phyloP scores from a whole-genome alignment of 192 early-diverging fungal genomes.

The Mortierella alpina region DNA sequence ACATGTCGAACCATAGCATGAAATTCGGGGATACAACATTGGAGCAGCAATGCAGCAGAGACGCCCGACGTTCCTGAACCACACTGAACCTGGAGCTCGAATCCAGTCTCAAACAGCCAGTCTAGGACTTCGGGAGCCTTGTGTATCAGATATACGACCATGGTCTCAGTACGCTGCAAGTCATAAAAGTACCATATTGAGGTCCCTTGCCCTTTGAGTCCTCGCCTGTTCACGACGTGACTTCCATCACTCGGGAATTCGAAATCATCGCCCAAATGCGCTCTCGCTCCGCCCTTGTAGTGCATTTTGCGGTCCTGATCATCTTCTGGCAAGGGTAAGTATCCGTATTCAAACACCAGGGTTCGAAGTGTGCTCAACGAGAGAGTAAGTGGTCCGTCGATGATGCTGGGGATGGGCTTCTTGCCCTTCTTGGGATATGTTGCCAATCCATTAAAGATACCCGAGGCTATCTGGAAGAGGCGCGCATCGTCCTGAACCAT shows the following conservation, averaged over 20 bases:
- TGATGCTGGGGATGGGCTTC: constrained; percentile 9
- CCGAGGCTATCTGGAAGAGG: constrained; percentile 40
- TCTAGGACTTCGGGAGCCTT: constrained; percentile 21
- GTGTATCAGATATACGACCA: constrained; percentile 33
- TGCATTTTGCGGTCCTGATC: constrained; percentile 32
- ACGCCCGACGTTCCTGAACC: neutral
- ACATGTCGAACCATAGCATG: constrained; percentile 45
- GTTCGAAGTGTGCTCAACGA: constrained; percentile 2
- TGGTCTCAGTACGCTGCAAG: constrained; percentile 30
- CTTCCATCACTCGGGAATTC: constrained; percentile 39
- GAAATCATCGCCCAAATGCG: constrained; percentile 1
- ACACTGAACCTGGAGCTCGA: constrained; percentile 7
- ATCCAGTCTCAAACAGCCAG: constrained; percentile 36
- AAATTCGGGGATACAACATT: constrained; percentile 34
- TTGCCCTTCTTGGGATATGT: constrained; percentile 22
- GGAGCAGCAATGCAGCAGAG: constrained; percentile 19
- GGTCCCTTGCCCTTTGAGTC: constrained; percentile 22
- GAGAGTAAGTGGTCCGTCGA: constrained; percentile 20
- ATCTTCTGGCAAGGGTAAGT: constrained; percentile 46
- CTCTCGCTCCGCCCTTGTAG: constrained; percentile 30
- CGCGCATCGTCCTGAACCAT: constrained; percentile 43
- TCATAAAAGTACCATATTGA: constrained; percentile 51
- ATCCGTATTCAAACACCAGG: constrained; percentile 40
- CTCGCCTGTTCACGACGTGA: constrained; percentile 24
- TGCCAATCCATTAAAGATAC: constrained; percentile 34